Evolutionary conservation across 305 asterid species (phyloP).

Genomic region (Petunia hybrid): DNA sequence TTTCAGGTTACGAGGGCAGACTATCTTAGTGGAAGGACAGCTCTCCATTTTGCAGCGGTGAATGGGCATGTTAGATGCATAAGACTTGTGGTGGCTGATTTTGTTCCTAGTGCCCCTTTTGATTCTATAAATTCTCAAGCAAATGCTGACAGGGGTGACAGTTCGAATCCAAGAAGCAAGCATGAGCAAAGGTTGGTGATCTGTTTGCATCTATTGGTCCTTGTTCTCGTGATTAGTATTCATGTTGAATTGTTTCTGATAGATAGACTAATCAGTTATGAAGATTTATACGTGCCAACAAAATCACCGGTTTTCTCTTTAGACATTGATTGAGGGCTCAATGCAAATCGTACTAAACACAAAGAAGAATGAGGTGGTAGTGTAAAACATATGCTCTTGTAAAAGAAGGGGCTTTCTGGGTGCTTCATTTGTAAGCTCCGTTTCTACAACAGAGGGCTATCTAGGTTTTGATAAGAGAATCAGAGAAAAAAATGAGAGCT

Average conservation of each 20-base stretch:
- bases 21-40: conserved; percentile 95
- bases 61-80: conserved; percentile 92
- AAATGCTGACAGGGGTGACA: conserved; percentile 52
- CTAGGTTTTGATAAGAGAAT: conserved; percentile 23
- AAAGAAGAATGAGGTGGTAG: conserved; percentile 17
- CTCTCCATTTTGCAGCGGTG: conserved; percentile 95
- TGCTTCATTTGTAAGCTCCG: not conserved
- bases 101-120: conserved; percentile 82
- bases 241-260: not conserved
- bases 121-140: conserved; percentile 58
- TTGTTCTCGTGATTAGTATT: conserved; percentile 11
- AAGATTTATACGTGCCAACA: conserved; percentile 1
- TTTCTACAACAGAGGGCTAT: not conserved
- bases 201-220: conserved; percentile 25
- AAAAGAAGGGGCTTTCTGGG: not conserved
- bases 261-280: not conserved
- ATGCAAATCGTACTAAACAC: not conserved
- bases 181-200: conserved; percentile 51
- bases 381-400: conserved; percentile 15
- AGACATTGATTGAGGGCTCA: not conserved
- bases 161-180: conserved; percentile 60
- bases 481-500: not conserved
- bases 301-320: not conserved
- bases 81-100: conserved; percentile 88
- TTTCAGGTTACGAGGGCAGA: conserved; percentile 90